phyloP scores from a whole-genome alignment of 768 basidiomycete species.

The Pluteus cervinus region DNA sequence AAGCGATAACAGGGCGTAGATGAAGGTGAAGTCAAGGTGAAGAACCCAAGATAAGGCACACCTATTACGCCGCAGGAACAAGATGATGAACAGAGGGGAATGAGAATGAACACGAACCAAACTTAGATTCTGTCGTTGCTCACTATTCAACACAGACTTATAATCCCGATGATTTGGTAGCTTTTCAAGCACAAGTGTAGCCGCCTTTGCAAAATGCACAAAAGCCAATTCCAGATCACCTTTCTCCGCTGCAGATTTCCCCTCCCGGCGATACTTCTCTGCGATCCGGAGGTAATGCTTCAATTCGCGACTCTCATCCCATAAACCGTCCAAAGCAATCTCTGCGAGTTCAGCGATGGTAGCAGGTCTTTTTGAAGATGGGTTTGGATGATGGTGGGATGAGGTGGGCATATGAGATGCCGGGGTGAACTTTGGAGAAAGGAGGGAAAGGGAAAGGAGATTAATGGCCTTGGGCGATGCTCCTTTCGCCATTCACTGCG shows the following conservation, averaged over 20 bases:
- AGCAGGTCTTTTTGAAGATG: too few species aligned
- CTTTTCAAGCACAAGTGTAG: conserved; percentile 73
- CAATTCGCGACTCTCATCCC: conserved; percentile 52
- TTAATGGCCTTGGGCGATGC: too few species aligned
- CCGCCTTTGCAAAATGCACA: conserved; percentile 64
- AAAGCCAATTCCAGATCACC: conserved; percentile 70
- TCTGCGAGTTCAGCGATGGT: conserved; percentile 65
- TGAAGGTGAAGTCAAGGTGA: neutral
- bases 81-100: conserved; percentile 3
- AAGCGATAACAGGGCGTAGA: neutral
- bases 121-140: conserved; percentile 62
- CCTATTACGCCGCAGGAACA: neutral
- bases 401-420: too few species aligned
- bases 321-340: conserved; percentile 47
- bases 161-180: conserved; percentile 73
- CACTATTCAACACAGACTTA: conserved; percentile 40
- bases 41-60: neutral
- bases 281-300: conserved; percentile 65
- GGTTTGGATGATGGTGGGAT: too few species aligned
- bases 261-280: conserved; percentile 54
- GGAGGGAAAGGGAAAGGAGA: too few species aligned
- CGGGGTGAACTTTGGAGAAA: too few species aligned
- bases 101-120: conserved; percentile 44
- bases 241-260: conserved; percentile 36
- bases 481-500: too few species aligned